Conservation (phyloP, 768 basidiomycete genomes). For the Macrolepiota fuliginosa region DNA sequence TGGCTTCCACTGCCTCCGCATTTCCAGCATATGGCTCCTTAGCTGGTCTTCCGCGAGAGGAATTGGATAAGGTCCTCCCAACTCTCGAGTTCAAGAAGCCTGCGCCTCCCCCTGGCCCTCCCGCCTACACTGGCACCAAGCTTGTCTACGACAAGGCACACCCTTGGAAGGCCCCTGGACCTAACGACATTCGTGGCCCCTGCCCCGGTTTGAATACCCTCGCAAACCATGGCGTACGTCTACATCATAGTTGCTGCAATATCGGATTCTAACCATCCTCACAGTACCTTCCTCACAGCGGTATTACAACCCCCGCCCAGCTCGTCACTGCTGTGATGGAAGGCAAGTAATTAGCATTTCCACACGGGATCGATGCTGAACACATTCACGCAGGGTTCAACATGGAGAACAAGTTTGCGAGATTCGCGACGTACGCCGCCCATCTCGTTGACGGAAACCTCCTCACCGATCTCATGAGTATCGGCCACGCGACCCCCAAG, state of each 20-base stretch:
- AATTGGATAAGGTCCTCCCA: too few relatives aligned
- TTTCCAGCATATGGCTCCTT: constrained; percentile 14
- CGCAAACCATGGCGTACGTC: constrained; percentile 7
- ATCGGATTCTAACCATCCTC: too few relatives aligned
- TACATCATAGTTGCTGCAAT: too few relatives aligned
- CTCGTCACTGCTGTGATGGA: too few relatives aligned
- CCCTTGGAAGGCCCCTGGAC: constrained; percentile 5
- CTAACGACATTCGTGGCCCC: constrained; percentile 6
- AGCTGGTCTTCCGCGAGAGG: neutral
- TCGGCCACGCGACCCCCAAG: too few relatives aligned
- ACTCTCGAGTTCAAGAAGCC: too few relatives aligned
- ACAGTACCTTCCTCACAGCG: too few relatives aligned
- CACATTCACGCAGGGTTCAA: constrained; percentile 14
- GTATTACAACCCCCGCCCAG: too few relatives aligned
- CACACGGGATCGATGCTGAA: too few relatives aligned
- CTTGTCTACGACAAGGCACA: constrained; percentile 12
- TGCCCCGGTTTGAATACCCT: constrained; percentile 13
- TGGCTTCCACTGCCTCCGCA: neutral
- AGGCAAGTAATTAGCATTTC: too few relatives aligned
- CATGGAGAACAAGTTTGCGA: constrained; percentile 16
- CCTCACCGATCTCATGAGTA: too few relatives aligned
- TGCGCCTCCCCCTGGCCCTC: constrained; percentile 6
- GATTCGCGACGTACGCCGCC: constrained; percentile 16
- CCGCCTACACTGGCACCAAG: constrained; percentile 1
- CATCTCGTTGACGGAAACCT: neutral